Evolutionary conservation across 1,284 basidiomycete genomes (phyloP).

Genomic region (Cystobasidium sp.): DNA sequence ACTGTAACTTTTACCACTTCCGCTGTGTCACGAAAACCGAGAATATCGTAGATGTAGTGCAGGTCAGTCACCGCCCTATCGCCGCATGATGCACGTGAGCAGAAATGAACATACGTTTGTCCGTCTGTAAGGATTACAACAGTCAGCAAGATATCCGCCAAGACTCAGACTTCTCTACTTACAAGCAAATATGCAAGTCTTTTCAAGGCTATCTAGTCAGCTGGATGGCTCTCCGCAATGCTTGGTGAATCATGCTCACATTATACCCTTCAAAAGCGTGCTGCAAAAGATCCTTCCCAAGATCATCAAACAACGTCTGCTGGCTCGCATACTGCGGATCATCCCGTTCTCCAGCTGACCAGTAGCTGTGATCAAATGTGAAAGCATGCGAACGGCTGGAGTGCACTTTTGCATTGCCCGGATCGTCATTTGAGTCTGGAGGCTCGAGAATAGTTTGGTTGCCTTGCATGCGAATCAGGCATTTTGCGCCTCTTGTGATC

Average conservation of each 20-base stretch:
- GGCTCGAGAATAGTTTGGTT: slow-evolving; percentile 41
- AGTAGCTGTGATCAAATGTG: slow-evolving; percentile 93
- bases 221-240: not conserved
- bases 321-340: slow-evolving; percentile 89
- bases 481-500: slow-evolving; percentile 84
- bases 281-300: slow-evolving; percentile 91
- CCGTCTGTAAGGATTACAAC: slow-evolving; percentile 11
- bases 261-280: slow-evolving; percentile 97
- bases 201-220: not conserved
- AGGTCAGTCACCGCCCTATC: not conserved
- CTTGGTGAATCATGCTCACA: slow-evolving; percentile 62
- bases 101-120: slow-evolving; percentile 24
- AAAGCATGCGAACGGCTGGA: slow-evolving; percentile 72
- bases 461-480: slow-evolving; percentile 85
- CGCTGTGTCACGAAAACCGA: not conserved
- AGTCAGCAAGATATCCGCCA: not conserved
- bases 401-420: slow-evolving; percentile 75
- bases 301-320: slow-evolving; percentile 89
- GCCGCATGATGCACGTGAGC: slow-evolving; percentile 4
- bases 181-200: slow-evolving; percentile 45
- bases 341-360: slow-evolving; percentile 85
- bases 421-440: slow-evolving; percentile 53
- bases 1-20: slow-evolving; percentile 59
- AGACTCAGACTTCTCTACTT: not conserved
- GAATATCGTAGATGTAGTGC: not conserved